Conservation (phyloP, 257 asterid genomes). For the Przewalskia tangutica region DNA sequence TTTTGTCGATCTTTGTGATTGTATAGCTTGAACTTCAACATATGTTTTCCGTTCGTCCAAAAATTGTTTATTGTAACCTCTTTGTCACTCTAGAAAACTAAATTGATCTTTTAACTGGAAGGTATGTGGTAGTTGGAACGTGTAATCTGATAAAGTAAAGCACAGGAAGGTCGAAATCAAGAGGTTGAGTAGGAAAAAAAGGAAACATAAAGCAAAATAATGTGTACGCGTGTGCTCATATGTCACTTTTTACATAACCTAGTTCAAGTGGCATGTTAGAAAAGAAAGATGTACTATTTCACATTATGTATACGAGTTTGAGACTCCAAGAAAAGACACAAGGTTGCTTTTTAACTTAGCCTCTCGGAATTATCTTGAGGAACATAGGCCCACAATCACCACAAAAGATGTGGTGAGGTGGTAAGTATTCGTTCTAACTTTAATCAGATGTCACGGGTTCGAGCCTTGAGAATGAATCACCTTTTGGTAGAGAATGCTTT, state of each 20-base stretch:
- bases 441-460: not conserved
- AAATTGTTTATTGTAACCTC: too few relatives aligned
- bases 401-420: not conserved
- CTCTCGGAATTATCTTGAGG: not conserved
- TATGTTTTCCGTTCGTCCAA: too few relatives aligned
- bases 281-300: constrained; percentile 12
- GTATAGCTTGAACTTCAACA: too few relatives aligned
- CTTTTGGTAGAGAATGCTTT: too few relatives aligned
- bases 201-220: not conserved
- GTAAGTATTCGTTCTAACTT: too few relatives aligned
- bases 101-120: not conserved
- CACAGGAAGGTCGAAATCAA: not conserved
- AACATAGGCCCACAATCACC: not conserved
- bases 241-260: constrained; percentile 5
- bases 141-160: not conserved
- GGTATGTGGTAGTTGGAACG: not conserved
- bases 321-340: constrained; percentile 8
- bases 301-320: constrained; percentile 20
- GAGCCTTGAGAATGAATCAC: not conserved
- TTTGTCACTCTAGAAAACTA: not conserved
- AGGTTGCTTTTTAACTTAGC: not conserved
- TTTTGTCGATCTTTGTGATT: too few relatives aligned
- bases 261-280: not conserved
- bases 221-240: not conserved
- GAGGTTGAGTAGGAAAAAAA: not conserved